These are phyloP conservation scores for Ceratocystis smalleyi DNA, from an alignment of 2,329 filamentous ascomycete genomes.

Conservation along the genomic window DNA sequence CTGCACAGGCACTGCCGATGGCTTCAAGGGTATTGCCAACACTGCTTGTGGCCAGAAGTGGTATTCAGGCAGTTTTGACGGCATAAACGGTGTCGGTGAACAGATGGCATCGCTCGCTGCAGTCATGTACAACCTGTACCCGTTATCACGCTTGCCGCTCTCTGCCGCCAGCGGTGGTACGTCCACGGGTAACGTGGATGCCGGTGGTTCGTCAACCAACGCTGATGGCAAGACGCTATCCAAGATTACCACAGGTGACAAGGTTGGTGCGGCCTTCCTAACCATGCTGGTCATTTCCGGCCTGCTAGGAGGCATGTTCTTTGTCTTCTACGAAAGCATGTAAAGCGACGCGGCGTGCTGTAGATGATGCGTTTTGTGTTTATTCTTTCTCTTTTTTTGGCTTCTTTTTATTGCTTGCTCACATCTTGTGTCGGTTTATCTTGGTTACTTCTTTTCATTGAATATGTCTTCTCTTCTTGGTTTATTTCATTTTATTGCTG, in stretches of 20 bases:
- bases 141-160: constrained; percentile 29
- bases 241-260: constrained; percentile 35
- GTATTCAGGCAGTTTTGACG: constrained; percentile 40
- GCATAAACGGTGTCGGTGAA: constrained; percentile 46
- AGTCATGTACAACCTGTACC: constrained; percentile 44
- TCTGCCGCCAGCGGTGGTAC: constrained; percentile 45
- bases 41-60: constrained; percentile 55
- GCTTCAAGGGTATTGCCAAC: constrained; percentile 37
- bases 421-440: neutral
- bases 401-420: constrained; percentile 6
- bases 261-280: constrained; percentile 40
- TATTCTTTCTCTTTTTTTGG: constrained; percentile 6
- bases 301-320: constrained; percentile 35
- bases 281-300: constrained; percentile 36
- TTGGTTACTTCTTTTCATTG: neutral
- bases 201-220: constrained; percentile 24
- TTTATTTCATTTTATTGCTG: neutral
- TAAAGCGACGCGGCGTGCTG: constrained; percentile 14
- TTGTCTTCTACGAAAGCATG: constrained; percentile 24
- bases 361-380: constrained; percentile 15
- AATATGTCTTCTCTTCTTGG: neutral
- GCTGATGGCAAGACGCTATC: constrained; percentile 23
- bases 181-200: constrained; percentile 31
- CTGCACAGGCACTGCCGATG: constrained; percentile 33
- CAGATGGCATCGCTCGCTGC: constrained; percentile 54